Evolutionary conservation across 495 filamentous ascomycete species (phyloP).

Genomic region (Cercophora scortea): DNA sequence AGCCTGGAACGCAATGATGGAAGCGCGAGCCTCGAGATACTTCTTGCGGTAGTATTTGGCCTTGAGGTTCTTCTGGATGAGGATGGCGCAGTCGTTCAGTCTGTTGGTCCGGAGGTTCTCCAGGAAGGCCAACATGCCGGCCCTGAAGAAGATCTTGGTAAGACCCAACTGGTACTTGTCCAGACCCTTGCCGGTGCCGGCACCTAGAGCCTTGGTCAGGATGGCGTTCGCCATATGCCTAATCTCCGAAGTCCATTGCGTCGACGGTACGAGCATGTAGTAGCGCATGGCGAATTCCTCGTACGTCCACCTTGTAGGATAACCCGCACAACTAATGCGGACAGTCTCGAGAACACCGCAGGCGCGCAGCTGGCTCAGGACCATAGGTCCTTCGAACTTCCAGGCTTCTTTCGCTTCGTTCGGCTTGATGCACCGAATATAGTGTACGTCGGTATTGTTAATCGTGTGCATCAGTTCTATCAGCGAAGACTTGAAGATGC

Average conservation of each 20-base stretch:
- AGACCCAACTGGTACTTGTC: slow-evolving; percentile 96
- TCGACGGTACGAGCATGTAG: slow-evolving; percentile 94
- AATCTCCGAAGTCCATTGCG: slow-evolving; percentile 88
- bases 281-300: slow-evolving; percentile 97
- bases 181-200: slow-evolving; percentile 63
- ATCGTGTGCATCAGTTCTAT: slow-evolving; percentile 98
- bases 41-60: slow-evolving; percentile 91
- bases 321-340: slow-evolving; percentile 94
- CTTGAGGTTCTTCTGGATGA: slow-evolving; percentile 98
- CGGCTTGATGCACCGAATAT: slow-evolving; percentile 98
- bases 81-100: slow-evolving; percentile 88
- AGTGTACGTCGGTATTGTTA: slow-evolving; percentile 95
- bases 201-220: slow-evolving; percentile 78
- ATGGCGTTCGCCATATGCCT: slow-evolving; percentile 89
- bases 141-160: slow-evolving; percentile 98
- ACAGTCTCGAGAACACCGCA: slow-evolving; percentile 99
- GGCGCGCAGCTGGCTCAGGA: slow-evolving; percentile 91
- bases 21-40: slow-evolving; percentile 77
- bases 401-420: slow-evolving; percentile 96
- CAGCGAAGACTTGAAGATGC: slow-evolving; percentile 96
- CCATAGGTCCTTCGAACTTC: slow-evolving; percentile 99
- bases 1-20: slow-evolving; percentile 75
- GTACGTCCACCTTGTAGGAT: slow-evolving; percentile 97
- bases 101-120: slow-evolving; percentile 87
- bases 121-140: slow-evolving; percentile 95